Percentiles rank a stretch among this genome's conserved stretches.
Conservation (phyloP, 2,329 filamentous ascomycete genomes). For the Neofusicoccum cordaticola region DNA sequence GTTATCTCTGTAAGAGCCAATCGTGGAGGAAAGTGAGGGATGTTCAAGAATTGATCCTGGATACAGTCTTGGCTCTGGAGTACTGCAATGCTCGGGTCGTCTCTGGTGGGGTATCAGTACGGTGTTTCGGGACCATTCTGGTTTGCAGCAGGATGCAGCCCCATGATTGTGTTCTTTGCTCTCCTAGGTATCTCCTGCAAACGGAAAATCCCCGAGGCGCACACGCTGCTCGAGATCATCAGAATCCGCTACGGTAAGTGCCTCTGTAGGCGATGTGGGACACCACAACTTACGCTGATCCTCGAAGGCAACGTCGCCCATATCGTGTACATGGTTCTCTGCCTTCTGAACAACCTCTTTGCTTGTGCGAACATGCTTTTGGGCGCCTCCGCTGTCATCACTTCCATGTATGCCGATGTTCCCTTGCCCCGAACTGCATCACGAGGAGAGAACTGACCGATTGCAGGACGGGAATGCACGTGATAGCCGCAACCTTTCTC, state of each 20-base stretch:
- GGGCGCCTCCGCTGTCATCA: conserved; percentile 43
- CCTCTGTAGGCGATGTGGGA: not conserved
- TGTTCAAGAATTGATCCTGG: not conserved
- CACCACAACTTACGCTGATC: conserved; percentile 29
- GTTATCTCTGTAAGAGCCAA: conserved; percentile 36
- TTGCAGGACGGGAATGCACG: conserved; percentile 23
- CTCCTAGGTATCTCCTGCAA: conserved; percentile 53
- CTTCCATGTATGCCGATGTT: conserved; percentile 23
- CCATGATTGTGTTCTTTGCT: conserved; percentile 52
- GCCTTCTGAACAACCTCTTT: conserved; percentile 55
- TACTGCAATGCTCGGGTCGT: conserved; percentile 51
- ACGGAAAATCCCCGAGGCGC: conserved; percentile 52
- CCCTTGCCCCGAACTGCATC: too few species aligned
- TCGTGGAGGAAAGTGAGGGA: not conserved
- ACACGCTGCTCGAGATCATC: conserved; percentile 55
- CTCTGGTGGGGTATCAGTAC: conserved; percentile 53
- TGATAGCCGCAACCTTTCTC: conserved; percentile 8
- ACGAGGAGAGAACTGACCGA: conserved; percentile 33
- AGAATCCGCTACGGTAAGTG: conserved; percentile 47
- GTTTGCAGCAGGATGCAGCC: conserved; percentile 47
- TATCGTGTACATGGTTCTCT: conserved; percentile 52
- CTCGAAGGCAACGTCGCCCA: conserved; percentile 35
- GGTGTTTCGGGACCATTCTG: conserved; percentile 57
- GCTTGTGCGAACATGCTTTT: conserved; percentile 55
- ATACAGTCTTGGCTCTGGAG: conserved; percentile 53